Base-by-base conservation (phyloP, 495 filamentous ascomycete species). In the Xylaria nigripes region DNA sequence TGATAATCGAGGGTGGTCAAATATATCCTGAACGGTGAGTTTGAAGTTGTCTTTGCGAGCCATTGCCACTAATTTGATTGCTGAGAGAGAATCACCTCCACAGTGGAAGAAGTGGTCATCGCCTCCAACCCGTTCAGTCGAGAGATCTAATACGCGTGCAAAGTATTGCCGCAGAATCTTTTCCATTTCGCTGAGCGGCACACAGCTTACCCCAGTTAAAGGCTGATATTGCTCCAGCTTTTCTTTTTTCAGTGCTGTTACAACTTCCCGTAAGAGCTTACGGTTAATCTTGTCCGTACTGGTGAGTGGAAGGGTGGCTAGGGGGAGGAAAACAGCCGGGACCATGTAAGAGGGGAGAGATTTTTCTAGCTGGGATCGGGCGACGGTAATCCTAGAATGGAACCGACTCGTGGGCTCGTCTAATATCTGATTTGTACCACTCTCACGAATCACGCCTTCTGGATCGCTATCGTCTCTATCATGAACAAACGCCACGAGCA, bases 281-380 rank as follows among this genome's bases (percentile, higher is more conserved):
- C 83, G 77, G 51, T 87, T 83, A 5, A 77, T 76, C 65, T 87
- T 87, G 5, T 72, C 79, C 0, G 81, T 82, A 0, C 75, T 73
- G 3, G 78, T 65, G 12, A 78, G 68, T 0, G 83, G 84, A 57
- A 86, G 73, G 34, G 71, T 66, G 21, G 65, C 64, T 1, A 86
- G 59, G 0, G 82, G 81, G 46, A 86, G 79, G 55, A 79, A 85
- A 0, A 81, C 72, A 2, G 77, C 71, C 5, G 84, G 84, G 16
- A 86, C 72, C 82, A 86, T 85, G 61, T 81, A 79, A 10, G 63
- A 59, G 0, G 75, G 74, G 0, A 78, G 53, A 30, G 68, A 52
- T 15, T 63, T 62, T 4, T 61, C 62, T 2, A 87, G 64, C 27
- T 29, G 27, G 4, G 4, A 4, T 29, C 27, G 4, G 4, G 27